A percentile compares a stretch with the other conserved stretches of the same genome.
phyloP scores from a whole-genome alignment of 2,329 filamentous ascomycete species.

The Ophioceras dolichostomum region DNA sequence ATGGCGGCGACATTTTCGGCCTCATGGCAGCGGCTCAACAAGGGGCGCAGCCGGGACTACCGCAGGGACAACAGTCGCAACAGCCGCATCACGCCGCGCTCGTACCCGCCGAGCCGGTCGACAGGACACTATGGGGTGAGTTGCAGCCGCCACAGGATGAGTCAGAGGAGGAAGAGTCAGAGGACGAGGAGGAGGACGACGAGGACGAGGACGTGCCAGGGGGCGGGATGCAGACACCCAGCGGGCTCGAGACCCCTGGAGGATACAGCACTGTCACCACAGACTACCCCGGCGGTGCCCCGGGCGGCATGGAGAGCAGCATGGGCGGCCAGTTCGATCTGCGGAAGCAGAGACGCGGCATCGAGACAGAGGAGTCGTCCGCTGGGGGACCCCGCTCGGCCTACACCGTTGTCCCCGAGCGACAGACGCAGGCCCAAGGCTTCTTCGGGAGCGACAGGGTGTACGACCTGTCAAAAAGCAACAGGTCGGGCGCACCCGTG shows the following conservation, averaged over 20 bases:
- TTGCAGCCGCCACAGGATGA: slow-evolving; percentile 70
- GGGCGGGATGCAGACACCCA: slow-evolving; percentile 62
- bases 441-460: slow-evolving; percentile 94
- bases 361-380: slow-evolving; percentile 67
- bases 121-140: slow-evolving; percentile 86
- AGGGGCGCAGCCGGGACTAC: slow-evolving; percentile 13
- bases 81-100: too few species aligned
- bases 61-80: slow-evolving; percentile 20
- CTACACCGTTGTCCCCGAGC: slow-evolving; percentile 83
- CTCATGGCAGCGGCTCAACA: slow-evolving; percentile 35
- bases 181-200: slow-evolving; percentile 43
- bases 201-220: slow-evolving; percentile 42
- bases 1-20: slow-evolving; percentile 91
- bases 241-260: slow-evolving; percentile 67
- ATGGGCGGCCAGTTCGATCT: slow-evolving; percentile 83
- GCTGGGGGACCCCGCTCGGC: slow-evolving; percentile 61
- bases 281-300: slow-evolving; percentile 52
- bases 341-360: slow-evolving; percentile 73
- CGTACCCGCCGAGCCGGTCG: slow-evolving; percentile 61
- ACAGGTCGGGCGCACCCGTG: slow-evolving; percentile 46
- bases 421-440: slow-evolving; percentile 71
- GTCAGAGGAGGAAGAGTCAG: slow-evolving; percentile 53
- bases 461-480: slow-evolving; percentile 65
- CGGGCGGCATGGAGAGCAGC: slow-evolving; percentile 56
- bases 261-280: slow-evolving; percentile 75